Base-by-base conservation (phyloP, 441 rosid species). In the Pelargonium cotyledonis region DNA sequence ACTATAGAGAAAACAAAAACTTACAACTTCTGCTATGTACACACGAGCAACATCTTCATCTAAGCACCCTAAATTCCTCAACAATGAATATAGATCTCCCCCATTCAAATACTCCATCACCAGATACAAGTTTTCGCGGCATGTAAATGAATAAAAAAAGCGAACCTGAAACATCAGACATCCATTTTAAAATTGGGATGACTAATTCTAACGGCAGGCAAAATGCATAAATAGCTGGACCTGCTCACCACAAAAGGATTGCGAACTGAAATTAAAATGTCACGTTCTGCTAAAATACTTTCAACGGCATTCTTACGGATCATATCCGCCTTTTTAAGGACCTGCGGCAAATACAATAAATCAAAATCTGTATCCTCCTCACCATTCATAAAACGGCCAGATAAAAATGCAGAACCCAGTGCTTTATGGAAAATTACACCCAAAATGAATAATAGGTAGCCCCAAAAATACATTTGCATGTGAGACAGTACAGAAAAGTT, bases 71-170 rank as follows among this genome's bases (percentile, higher is more conserved):
- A 95, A 79, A 80, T 92, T 95, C 78, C 99, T 86, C 83, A 95
- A 79, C 78, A 95, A 78, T 23, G 99, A 95, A 83, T 92, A 95
- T 63, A 95, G 73, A 81, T 95, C 99, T 66, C 99, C 99, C 77
- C 99, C 99, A 80, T 95, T 95, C 79, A 95, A 78, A 79, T 95
- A 95, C 86, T 95, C 99, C 99, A 95, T 95, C 83, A 95, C 99
- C 79, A 95, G 97, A 80, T 95, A 95, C 81, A 95, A 85, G 79
- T 95, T 95, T 78, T 95, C 99, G 31, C 98, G 93, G 70, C 98
- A 92, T 46, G 99, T 95, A 83, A 95, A 95, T 29, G 99, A 95
- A 87, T 92, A 95, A 82, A 95, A 95, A 85, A 95, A 95, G 65
- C 99, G 98, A 73, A 95, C 99, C 98, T 92, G 88, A 68, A 26